Evolutionary conservation across 2,329 filamentous ascomycete genomes (phyloP), one percentile per base, ranked within the genome.

Genomic region (Hypomyces perniciosus): DNA sequence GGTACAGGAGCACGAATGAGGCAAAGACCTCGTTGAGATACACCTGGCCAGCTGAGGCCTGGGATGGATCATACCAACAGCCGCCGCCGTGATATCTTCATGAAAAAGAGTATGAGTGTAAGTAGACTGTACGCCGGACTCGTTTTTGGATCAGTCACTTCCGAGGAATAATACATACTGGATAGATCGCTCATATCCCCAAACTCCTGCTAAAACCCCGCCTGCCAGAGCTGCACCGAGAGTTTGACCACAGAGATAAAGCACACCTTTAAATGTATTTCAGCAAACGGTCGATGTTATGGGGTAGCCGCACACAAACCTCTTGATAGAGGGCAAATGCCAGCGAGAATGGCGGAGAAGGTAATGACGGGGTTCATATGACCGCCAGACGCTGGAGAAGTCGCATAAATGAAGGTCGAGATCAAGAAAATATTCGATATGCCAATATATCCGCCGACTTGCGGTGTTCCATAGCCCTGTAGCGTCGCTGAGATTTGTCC

Each of bases 281-380:
- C 5, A n/a, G 20, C 35, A 4, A 12, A 33, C n/a, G n/a, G 10
- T 20, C 20, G 10, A 5, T 8, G 29, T 2, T 26, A 4, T 3
- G 30, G 33, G 4, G 6, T 9, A 20, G 42, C 13, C 10, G 12
- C n/a, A n/a, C 8, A 48, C 51, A 12, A 34, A 62, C 60, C 64
- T 48, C 77, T 68, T 0, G 77, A 69, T 9, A 79, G 65, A 1
- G 74, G 73, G 20, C 72, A 73, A 9, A 79, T 63, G 0, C 75
- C 71, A 1, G 73, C 69, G 27, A 77, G 72, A 52, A 81, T 73
- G 2, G 76, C 77, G 3, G 73, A 69, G 43, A 80, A 70, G 0
- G 76, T 79, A 53, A 81, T 78, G 31, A 73, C 63, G 2, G 77
- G 77, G 55, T 77, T 80, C 50, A 80, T 61, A 57, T 80, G 77